phyloP scores from a whole-genome alignment of 225 moss, liverwort and hornwort species.

The Physcomitrellopsis africana region DNA sequence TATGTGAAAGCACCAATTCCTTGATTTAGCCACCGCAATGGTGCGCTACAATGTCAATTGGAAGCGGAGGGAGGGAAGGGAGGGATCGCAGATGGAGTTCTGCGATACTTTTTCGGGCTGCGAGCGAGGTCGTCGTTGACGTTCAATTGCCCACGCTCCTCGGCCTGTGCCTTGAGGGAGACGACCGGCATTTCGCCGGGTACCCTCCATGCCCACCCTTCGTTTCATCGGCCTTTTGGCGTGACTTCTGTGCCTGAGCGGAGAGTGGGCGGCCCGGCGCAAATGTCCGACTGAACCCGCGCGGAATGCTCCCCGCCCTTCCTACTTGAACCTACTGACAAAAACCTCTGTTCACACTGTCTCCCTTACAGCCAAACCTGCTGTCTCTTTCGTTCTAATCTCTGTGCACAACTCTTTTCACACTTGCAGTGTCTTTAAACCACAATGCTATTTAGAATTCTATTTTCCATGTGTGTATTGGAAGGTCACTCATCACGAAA shows the following conservation, averaged over 20 bases:
- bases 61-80: not conserved
- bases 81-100: not conserved
- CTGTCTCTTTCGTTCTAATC: no score
- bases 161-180: constrained; percentile 18
- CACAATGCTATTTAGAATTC: no score
- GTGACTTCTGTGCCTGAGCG: not conserved
- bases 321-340: no score
- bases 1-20: not conserved
- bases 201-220: not conserved
- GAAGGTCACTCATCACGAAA: no score
- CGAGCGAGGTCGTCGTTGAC: constrained; percentile 6
- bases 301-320: no score
- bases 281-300: no score
- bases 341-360: no score
- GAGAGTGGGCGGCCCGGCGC: no score
- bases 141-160: not conserved
- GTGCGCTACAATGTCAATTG: not conserved
- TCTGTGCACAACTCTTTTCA: no score
- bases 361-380: no score
- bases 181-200: constrained; percentile 35
- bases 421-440: no score
- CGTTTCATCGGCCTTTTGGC: constrained; percentile 8
- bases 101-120: not conserved
- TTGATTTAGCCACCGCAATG: not conserved
- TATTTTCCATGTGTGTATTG: no score